These are phyloP conservation scores for Cercospora janseana DNA, from an alignment of 2,329 filamentous ascomycete species.

Conservation along the genomic window DNA sequence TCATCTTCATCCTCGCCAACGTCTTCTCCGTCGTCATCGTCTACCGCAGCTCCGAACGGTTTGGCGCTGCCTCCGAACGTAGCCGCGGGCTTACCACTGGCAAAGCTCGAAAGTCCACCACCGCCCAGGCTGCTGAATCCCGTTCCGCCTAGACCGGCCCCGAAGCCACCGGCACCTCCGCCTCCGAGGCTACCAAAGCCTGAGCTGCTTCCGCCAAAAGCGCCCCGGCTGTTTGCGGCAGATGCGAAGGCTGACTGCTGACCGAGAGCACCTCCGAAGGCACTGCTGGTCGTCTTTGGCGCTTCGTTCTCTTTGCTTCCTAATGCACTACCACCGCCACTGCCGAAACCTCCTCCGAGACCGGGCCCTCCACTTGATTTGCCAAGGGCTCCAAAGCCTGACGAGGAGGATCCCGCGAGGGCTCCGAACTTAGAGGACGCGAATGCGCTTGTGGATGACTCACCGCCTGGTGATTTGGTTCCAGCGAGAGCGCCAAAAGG, in stretches of 20 bases:
- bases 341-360: conserved; percentile 32
- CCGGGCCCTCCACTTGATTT: conserved; percentile 35
- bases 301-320: conserved; percentile 31
- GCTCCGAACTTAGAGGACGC: conserved; percentile 48
- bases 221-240: conserved; percentile 27
- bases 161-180: conserved; percentile 26
- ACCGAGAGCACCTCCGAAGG: conserved; percentile 43
- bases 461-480: conserved; percentile 35
- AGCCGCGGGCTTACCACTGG: conserved; percentile 47
- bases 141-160: conserved; percentile 23
- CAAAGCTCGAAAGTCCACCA: conserved; percentile 65
- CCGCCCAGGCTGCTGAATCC: conserved; percentile 44
- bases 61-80: conserved; percentile 55
- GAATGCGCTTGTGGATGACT: conserved; percentile 50
- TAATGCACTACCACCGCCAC: conserved; percentile 39
- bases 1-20: conserved; percentile 49
- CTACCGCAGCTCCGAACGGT: conserved; percentile 73
- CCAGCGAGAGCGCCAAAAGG: conserved; percentile 49
- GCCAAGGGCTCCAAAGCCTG: conserved; percentile 40
- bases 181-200: conserved; percentile 36
- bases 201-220: conserved; percentile 36
- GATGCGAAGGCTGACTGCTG: conserved; percentile 35
- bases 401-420: conserved; percentile 41
- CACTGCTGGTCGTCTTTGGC: conserved; percentile 20
- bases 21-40: conserved; percentile 52